These are phyloP conservation scores for Peziza echinospora DNA, from an alignment of 495 filamentous ascomycete genomes.

Conservation along the genomic window DNA sequence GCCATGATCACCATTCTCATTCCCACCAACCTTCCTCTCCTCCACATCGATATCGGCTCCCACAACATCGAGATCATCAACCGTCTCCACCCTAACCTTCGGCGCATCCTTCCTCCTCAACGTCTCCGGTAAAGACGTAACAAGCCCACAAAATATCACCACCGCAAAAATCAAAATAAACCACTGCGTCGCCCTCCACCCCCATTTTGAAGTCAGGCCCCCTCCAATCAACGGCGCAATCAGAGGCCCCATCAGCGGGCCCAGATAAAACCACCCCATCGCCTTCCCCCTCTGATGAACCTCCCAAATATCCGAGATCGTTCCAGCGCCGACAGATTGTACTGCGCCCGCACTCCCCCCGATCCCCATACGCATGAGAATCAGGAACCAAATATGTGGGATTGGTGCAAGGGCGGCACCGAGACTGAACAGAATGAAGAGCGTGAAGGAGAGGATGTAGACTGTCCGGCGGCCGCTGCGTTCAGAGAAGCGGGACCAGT, in stretches of 20 bases:
- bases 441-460: conserved; percentile 58
- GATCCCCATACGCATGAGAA: conserved; percentile 59
- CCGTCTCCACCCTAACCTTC: conserved; percentile 4
- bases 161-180: conserved; percentile 64
- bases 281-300: conserved; percentile 53
- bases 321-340: conserved; percentile 81
- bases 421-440: conserved; percentile 60
- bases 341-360: conserved; percentile 75
- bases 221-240: conserved; percentile 78
- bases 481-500: conserved; percentile 89
- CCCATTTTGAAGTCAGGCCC: conserved; percentile 41
- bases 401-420: conserved; percentile 35
- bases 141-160: conserved; percentile 35
- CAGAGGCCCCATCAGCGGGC: conserved; percentile 66
- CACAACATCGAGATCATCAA: neutral
- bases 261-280: conserved; percentile 88
- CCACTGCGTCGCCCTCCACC: conserved; percentile 77
- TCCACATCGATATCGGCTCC: neutral
- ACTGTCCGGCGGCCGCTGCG: conserved; percentile 61
- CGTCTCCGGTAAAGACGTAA: conserved; percentile 54
- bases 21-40: too few species aligned
- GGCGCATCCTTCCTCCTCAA: conserved; percentile 20
- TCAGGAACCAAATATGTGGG: conserved; percentile 31
- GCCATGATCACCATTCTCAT: too few species aligned
- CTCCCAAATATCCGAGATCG: conserved; percentile 85